Evolutionary conservation across 306 rosid species (phyloP), one percentile per base, ranked within the genome.

Genomic region (Dicorynia guianensis): DNA sequence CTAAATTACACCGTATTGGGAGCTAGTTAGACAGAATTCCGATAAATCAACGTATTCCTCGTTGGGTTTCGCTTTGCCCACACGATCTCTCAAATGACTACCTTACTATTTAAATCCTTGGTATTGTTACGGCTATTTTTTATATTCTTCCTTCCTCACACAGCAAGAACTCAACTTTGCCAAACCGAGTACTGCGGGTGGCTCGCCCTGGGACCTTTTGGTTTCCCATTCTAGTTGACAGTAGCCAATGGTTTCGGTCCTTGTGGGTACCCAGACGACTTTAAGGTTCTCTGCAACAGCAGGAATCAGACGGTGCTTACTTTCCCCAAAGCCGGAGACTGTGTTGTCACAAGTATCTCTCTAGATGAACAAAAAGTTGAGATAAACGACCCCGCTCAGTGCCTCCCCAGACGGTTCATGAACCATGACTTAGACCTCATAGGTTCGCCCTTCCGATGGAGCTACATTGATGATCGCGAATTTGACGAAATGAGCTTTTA

Each of bases 211-310:
- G 66, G 6, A 44, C 35, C 58, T 4, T 11, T 86, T 17, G 50
- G 39, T 11, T 83, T 76, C 67, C 92, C 92, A n/a, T 85, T 80
- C 64, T 38, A 69, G 13, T 40, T 85, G 18, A 67, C 12, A 43
- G 12, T 14, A 2, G 5, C 2, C 1, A 33, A 71, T 5, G 15
- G 6, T 15, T 1, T 0, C 4, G 0, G 0, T 7, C 11, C 69
- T 9, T 80, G 85, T 3, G 72, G 78, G 17, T 71, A 60, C 63
- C 55, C 69, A 1, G 72, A 75, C 0, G 72, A 77, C 0, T 83
- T 83, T 50, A 72, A 76, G 11, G 43, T 79, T 69, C 30, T 2
- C 0, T 83, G 87, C 12, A 62, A 60, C 52, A 0, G 65, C 2
- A 25, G 2, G 4, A 71, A 52, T 0, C 68, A 60, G 12, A 38